These are phyloP conservation scores for Jimgerdemannia lactiflua DNA, from an alignment of 192 early-diverging fungal genomes.

Conservation along the genomic window DNA sequence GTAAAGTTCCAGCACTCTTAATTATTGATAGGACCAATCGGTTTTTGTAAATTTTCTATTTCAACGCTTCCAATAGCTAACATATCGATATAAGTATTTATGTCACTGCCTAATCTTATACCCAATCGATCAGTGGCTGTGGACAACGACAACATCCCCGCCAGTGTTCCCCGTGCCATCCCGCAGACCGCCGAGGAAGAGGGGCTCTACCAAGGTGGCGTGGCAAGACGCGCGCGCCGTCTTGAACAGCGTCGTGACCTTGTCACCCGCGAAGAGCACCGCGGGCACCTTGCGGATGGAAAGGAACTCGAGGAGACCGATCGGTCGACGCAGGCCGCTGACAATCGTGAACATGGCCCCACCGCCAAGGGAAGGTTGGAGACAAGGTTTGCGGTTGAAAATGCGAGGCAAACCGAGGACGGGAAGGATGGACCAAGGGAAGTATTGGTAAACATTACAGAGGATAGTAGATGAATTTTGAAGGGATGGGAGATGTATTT, in stretches of 20 bases:
- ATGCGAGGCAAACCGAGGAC: too few species aligned
- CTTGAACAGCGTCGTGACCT: slow-evolving; percentile 37
- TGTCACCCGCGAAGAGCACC: slow-evolving; percentile 22
- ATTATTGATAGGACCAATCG: background rate
- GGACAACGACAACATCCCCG: slow-evolving; percentile 26
- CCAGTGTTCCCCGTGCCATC: slow-evolving; percentile 30
- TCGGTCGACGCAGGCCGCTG: background rate
- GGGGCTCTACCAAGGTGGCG: slow-evolving; percentile 33
- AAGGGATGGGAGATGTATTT: too few species aligned
- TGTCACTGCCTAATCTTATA: too few species aligned
- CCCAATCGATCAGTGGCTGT: slow-evolving; percentile 28
- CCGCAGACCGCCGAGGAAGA: slow-evolving; percentile 37
- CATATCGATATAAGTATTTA: too few species aligned
- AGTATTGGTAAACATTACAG: too few species aligned
- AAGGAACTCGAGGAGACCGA: background rate
- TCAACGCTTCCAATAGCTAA: background rate
- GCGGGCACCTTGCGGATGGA: background rate
- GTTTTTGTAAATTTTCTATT: background rate
- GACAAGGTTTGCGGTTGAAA: too few species aligned
- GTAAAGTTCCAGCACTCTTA: slow-evolving; percentile 9
- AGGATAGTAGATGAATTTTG: too few species aligned
- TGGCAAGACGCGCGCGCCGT: slow-evolving; percentile 33
- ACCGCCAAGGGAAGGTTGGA: background rate
- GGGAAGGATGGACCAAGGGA: too few species aligned
- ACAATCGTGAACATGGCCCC: background rate